These are phyloP conservation scores for Mesembryanthemum crystallinum DNA, from an alignment of 148 eudicot species.

Conservation along the genomic window DNA sequence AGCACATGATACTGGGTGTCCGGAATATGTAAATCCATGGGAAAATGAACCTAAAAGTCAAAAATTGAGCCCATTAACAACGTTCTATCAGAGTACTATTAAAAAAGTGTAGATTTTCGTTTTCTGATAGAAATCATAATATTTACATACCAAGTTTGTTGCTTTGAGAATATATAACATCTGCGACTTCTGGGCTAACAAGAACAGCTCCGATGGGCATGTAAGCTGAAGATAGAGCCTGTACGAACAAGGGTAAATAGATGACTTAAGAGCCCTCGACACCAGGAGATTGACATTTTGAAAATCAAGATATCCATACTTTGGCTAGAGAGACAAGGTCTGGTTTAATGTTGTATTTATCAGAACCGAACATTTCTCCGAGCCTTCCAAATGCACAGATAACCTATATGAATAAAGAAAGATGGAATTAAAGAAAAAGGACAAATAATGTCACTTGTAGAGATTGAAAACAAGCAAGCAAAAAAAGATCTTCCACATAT, in stretches of 20 bases:
- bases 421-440: background rate
- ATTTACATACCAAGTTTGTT: conserved; percentile 72
- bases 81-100: too few relatives aligned
- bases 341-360: conserved; percentile 86
- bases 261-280: background rate
- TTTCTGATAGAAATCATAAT: background rate
- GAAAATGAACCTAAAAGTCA: conserved; percentile 57
- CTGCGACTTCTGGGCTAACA: conserved; percentile 78
- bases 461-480: background rate
- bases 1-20: conserved; percentile 96
- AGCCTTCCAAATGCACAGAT: conserved; percentile 98
- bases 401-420: conserved; percentile 44
- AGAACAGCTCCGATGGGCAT: conserved; percentile 98
- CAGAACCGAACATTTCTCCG: conserved; percentile 91
- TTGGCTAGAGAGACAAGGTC: conserved; percentile 93
- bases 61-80: conserved; percentile 1
- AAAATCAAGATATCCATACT: conserved; percentile 36
- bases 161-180: conserved; percentile 84
- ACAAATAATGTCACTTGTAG: conserved; percentile 10
- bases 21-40: conserved; percentile 97
- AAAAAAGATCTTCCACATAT: too few relatives aligned
- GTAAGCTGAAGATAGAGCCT: conserved; percentile 96
- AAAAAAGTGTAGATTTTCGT: background rate
- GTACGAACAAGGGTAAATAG: conserved; percentile 15
- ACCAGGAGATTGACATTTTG: conserved; percentile 7